A percentile compares a stretch with the other conserved stretches of the same genome.
Conservation (phyloP, 148 eudicot genomes). For the Arctostaphylos glauca region DNA sequence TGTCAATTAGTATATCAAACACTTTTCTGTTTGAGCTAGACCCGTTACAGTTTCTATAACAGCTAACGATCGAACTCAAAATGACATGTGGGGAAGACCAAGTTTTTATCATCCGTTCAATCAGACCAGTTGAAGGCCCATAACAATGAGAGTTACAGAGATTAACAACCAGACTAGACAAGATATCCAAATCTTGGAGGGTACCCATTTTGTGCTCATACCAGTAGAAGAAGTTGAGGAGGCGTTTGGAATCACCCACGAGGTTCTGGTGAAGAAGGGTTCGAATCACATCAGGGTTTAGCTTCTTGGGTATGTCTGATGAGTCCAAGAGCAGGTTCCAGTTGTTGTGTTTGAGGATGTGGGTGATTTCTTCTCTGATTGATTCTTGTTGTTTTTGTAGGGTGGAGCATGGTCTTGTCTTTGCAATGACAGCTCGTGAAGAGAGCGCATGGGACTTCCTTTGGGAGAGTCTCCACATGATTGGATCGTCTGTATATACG, state of each 20-base stretch:
- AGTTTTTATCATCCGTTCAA: constrained; percentile 44
- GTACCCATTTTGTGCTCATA: constrained; percentile 48
- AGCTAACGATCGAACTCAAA: constrained; percentile 41
- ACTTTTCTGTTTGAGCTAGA: constrained; percentile 30
- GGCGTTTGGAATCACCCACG: constrained; percentile 46
- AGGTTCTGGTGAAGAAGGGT: constrained; percentile 51
- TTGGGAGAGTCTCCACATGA: constrained; percentile 11
- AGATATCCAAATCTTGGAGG: constrained; percentile 49
- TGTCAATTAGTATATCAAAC: constrained; percentile 62
- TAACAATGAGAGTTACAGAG: constrained; percentile 49
- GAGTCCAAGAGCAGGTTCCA: constrained; percentile 58
- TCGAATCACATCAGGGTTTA: constrained; percentile 68
- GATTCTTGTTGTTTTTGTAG: background rate
- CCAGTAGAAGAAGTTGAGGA: constrained; percentile 73
- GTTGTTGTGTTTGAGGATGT: constrained; percentile 42
- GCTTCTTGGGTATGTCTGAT: constrained; percentile 39
- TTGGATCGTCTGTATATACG: background rate
- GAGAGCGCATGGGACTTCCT: background rate
- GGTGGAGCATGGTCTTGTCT: background rate
- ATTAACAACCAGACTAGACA: constrained; percentile 46
- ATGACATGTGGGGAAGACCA: constrained; percentile 16
- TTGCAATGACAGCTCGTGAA: background rate
- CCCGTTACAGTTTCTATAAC: constrained; percentile 34
- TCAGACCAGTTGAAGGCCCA: constrained; percentile 37
- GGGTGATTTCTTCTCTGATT: constrained; percentile 32